These are phyloP conservation scores for Huntiella abstrusa DNA, from an alignment of 2,329 filamentous ascomycete genomes.

Conservation along the genomic window DNA sequence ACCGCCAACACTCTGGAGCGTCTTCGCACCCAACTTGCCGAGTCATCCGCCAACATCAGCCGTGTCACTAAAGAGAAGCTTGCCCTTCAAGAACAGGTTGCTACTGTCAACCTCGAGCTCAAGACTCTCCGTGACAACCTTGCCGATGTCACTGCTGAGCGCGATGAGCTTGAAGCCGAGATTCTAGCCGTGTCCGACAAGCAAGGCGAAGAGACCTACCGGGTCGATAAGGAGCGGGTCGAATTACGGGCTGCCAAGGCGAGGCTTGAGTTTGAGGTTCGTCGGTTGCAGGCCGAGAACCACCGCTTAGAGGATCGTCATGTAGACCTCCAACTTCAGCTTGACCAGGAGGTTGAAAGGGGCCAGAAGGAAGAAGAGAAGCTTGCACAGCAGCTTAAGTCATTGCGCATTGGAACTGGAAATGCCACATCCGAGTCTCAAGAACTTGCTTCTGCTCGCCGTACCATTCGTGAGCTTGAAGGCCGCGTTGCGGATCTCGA, in stretches of 20 bases:
- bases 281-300: conserved; percentile 46
- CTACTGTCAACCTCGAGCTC: conserved; percentile 39
- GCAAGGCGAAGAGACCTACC: conserved; percentile 38
- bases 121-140: conserved; percentile 36
- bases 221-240: conserved; percentile 48
- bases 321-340: conserved; percentile 38
- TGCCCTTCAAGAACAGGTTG: conserved; percentile 42
- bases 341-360: conserved; percentile 47
- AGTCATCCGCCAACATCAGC: conserved; percentile 37
- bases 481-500: conserved; percentile 37
- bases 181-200: conserved; percentile 14
- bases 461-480: conserved; percentile 47
- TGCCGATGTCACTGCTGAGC: conserved; percentile 41
- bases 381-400: conserved; percentile 33
- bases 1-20: conserved; percentile 21
- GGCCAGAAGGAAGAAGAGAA: conserved; percentile 48
- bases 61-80: conserved; percentile 42
- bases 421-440: conserved; percentile 27
- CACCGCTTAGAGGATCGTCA: conserved; percentile 36
- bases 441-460: conserved; percentile 39
- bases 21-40: conserved; percentile 36
- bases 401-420: conserved; percentile 28
- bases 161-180: conserved; percentile 44
- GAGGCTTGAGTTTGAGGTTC: conserved; percentile 48
- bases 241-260: conserved; percentile 49